A percentile compares a stretch with the other conserved stretches of the same genome.
Conservation (phyloP, 805 yeast species). For the Metschnikowia gruessii region DNA sequence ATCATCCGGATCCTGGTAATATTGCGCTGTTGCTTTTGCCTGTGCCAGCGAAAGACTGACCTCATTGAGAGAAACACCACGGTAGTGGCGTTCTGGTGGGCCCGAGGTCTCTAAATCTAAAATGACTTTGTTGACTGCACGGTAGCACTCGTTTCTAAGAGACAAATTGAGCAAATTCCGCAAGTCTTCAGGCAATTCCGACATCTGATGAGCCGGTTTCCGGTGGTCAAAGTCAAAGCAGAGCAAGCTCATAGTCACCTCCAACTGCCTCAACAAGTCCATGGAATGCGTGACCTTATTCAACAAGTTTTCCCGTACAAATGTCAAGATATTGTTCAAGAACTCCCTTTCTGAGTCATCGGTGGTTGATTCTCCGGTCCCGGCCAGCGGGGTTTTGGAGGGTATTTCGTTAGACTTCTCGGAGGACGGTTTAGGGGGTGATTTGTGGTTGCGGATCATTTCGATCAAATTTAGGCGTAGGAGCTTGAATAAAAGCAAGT, state of each 20-base stretch:
- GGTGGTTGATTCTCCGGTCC: background rate
- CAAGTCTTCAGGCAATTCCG: conserved; percentile 53
- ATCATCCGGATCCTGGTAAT: conserved; percentile 14
- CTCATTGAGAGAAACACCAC: conserved; percentile 7
- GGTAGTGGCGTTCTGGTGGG: conserved; percentile 10
- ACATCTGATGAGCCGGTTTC: conserved; percentile 32
- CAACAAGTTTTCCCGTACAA: conserved; percentile 62
- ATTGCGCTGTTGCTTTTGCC: background rate
- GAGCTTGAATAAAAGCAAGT: conserved; percentile 66
- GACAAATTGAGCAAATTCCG: conserved; percentile 55
- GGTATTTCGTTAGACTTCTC: background rate
- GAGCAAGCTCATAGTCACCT: conserved; percentile 78
- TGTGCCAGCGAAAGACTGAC: conserved; percentile 7
- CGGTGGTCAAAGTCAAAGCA: conserved; percentile 46
- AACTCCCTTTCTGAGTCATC: conserved; percentile 43
- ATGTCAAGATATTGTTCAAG: conserved; percentile 50
- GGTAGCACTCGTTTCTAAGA: conserved; percentile 62
- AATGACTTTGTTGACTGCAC: conserved; percentile 66
- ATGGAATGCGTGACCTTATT: conserved; percentile 57
- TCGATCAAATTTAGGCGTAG: conserved; percentile 74
- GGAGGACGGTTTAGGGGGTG: conserved; percentile 1
- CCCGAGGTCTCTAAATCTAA: conserved; percentile 31
- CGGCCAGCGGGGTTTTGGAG: conserved; percentile 8
- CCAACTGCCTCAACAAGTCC: conserved; percentile 66
- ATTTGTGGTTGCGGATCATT: conserved; percentile 58